These are phyloP conservation scores for Penicillium freii DNA, from an alignment of 2,329 filamentous ascomycete species.

Conservation along the genomic window DNA sequence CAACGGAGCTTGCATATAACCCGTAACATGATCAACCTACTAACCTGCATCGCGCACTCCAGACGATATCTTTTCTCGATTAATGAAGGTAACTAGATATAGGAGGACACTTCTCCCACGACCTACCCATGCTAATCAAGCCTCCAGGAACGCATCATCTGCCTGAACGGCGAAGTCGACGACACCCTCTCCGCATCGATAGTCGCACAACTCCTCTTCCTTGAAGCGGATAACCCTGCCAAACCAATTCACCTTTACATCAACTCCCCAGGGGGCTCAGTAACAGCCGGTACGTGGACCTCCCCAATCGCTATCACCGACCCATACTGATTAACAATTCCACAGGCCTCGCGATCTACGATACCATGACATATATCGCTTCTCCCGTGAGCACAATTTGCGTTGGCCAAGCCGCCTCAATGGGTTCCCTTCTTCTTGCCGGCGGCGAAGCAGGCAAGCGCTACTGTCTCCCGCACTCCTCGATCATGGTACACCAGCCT, in stretches of 20 bases:
- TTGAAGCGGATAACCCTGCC: constrained; percentile 92
- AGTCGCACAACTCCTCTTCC: constrained; percentile 92
- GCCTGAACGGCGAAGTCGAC: constrained; percentile 87
- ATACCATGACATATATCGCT: constrained; percentile 97
- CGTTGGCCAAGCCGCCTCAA: constrained; percentile 88
- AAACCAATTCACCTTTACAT: constrained; percentile 98
- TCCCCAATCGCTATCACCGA: neutral
- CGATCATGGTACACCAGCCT: constrained; percentile 97
- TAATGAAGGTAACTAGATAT: constrained; percentile 61
- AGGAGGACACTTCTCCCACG: constrained; percentile 13
- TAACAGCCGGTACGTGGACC: constrained; percentile 64
- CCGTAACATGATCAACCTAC: neutral
- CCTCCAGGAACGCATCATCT: constrained; percentile 84
- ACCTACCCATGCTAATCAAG: constrained; percentile 28
- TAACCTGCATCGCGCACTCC: constrained; percentile 22
- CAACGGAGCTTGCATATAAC: constrained; percentile 21
- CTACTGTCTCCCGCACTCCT: constrained; percentile 86
- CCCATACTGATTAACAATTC: neutral
- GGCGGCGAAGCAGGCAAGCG: constrained; percentile 82
- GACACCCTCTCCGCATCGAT: constrained; percentile 89
- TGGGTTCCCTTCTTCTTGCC: constrained; percentile 85
- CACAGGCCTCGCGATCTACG: constrained; percentile 76
- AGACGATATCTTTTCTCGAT: constrained; percentile 81
- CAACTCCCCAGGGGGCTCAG: constrained; percentile 90
- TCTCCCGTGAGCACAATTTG: constrained; percentile 93